phyloP scores from a whole-genome alignment of 2,329 filamentous ascomycete species.

The Cytospora leucostoma region DNA sequence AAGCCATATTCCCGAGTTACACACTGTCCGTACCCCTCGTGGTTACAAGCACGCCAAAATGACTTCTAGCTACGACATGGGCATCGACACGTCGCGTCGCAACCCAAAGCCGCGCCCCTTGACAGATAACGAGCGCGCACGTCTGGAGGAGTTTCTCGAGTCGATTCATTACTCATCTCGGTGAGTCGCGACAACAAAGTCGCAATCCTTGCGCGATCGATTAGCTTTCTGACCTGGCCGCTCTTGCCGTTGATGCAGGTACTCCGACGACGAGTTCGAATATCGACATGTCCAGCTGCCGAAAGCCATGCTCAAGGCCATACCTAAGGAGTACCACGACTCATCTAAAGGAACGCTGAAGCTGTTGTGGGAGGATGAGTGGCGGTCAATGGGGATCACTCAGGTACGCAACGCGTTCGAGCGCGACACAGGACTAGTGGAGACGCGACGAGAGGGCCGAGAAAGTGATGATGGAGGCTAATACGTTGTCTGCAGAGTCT shows the following conservation, averaged over 20 bases:
- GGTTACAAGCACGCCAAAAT: constrained; percentile 28
- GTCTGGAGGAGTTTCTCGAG: constrained; percentile 88
- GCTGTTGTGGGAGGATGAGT: constrained; percentile 97
- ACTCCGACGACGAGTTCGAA: constrained; percentile 89
- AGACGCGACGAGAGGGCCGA: constrained; percentile 19
- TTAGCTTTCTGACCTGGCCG: constrained; percentile 26
- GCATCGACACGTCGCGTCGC: constrained; percentile 81
- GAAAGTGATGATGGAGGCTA: constrained; percentile 19
- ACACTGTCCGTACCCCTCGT: neutral
- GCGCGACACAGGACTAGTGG: constrained; percentile 10
- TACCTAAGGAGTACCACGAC: constrained; percentile 94
- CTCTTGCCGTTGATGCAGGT: constrained; percentile 56
- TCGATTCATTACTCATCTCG: constrained; percentile 93
- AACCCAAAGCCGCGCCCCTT: constrained; percentile 84
- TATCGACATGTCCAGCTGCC: constrained; percentile 97
- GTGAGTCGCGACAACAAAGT: constrained; percentile 50
- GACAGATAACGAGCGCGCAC: constrained; percentile 76
- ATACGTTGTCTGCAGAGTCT: constrained; percentile 66
- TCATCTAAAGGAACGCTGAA: constrained; percentile 87
- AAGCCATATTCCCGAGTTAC: neutral
- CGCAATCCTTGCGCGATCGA: neutral
- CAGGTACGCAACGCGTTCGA: constrained; percentile 63
- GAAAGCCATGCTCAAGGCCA: constrained; percentile 96
- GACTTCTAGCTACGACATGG: constrained; percentile 39
- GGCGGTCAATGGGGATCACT: constrained; percentile 94